Conservation (phyloP, 1,284 basidiomycete genomes). For the Termitomyces sp. region DNA sequence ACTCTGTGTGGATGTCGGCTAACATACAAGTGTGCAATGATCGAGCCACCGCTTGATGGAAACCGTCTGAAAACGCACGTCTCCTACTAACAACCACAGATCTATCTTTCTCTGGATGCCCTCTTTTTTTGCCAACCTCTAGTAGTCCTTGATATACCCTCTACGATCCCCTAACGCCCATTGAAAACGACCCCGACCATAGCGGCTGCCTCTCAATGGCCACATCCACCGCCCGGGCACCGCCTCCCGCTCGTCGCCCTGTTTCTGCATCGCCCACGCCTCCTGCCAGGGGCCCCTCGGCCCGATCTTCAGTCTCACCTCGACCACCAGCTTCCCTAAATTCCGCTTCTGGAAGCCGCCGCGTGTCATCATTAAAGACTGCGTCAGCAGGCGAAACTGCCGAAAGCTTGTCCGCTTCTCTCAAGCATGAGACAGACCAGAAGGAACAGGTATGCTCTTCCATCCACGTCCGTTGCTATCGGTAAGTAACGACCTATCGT, state of each 20-base stretch:
- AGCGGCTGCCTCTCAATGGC: constrained; percentile 24
- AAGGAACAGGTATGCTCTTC: constrained; percentile 63
- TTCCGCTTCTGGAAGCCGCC: constrained; percentile 37
- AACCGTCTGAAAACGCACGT: not conserved
- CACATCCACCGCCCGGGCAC: constrained; percentile 24
- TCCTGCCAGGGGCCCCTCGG: constrained; percentile 36
- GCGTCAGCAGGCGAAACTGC: constrained; percentile 37
- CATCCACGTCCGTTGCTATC: constrained; percentile 4
- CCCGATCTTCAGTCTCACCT: constrained; percentile 43
- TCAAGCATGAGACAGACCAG: constrained; percentile 72
- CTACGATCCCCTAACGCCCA: constrained; percentile 6
- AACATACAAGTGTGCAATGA: constrained; percentile 19
- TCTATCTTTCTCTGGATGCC: constrained; percentile 8
- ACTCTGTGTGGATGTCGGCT: constrained; percentile 35
- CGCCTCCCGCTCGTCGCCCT: constrained; percentile 35
- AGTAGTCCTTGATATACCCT: constrained; percentile 7
- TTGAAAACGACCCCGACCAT: not conserved
- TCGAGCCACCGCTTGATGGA: constrained; percentile 4
- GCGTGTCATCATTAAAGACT: constrained; percentile 41
- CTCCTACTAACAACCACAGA: not conserved
- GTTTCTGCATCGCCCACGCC: constrained; percentile 41
- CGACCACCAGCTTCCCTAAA: constrained; percentile 38
- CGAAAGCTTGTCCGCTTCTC: constrained; percentile 52
- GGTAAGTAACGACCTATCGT: constrained; percentile 14
- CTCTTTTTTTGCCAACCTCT: constrained; percentile 1